Evolutionary conservation across 2,329 filamentous ascomycete species (phyloP).

Genomic region (Venturia pyrina): DNA sequence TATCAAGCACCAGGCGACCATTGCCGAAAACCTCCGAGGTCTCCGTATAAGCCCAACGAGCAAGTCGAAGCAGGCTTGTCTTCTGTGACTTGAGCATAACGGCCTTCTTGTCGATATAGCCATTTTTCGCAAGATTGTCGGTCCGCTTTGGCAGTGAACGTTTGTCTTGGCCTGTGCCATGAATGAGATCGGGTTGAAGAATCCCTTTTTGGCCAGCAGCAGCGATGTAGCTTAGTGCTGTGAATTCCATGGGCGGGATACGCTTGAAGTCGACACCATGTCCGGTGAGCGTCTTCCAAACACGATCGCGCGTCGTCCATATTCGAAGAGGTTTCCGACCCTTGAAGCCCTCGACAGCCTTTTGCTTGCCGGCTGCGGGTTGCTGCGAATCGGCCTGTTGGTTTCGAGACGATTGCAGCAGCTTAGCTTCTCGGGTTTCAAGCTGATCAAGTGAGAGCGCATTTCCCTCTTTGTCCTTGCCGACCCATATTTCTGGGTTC

Average conservation of each 20-base stretch:
- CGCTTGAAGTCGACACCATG: slow-evolving; percentile 47
- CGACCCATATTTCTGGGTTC: slow-evolving; percentile 46
- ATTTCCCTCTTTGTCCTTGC: slow-evolving; percentile 29
- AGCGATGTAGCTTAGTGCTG: slow-evolving; percentile 48
- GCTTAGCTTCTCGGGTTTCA: slow-evolving; percentile 19
- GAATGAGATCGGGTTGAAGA: slow-evolving; percentile 45
- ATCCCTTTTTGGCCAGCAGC: slow-evolving; percentile 44
- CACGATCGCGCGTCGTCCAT: slow-evolving; percentile 44
- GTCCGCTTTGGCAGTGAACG: slow-evolving; percentile 53
- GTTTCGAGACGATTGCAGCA: background rate
- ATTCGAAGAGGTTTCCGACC: slow-evolving; percentile 28
- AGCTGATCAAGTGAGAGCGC: slow-evolving; percentile 31
- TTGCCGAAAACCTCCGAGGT: slow-evolving; percentile 18
- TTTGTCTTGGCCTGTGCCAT: slow-evolving; percentile 52
- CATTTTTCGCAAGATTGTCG: slow-evolving; percentile 44
- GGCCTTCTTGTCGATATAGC: slow-evolving; percentile 50
- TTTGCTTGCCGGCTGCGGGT: slow-evolving; percentile 12
- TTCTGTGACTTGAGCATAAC: slow-evolving; percentile 27
- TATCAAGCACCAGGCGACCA: slow-evolving; percentile 37
- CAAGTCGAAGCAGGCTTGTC: slow-evolving; percentile 28
- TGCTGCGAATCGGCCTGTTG: background rate
- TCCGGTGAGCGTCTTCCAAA: slow-evolving; percentile 51
- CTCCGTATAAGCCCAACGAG: slow-evolving; percentile 10
- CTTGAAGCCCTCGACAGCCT: slow-evolving; percentile 7
- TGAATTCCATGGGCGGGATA: slow-evolving; percentile 45